phyloP scores from a whole-genome alignment of 2,329 filamentous ascomycete genomes.

The Diplodia mutila region DNA sequence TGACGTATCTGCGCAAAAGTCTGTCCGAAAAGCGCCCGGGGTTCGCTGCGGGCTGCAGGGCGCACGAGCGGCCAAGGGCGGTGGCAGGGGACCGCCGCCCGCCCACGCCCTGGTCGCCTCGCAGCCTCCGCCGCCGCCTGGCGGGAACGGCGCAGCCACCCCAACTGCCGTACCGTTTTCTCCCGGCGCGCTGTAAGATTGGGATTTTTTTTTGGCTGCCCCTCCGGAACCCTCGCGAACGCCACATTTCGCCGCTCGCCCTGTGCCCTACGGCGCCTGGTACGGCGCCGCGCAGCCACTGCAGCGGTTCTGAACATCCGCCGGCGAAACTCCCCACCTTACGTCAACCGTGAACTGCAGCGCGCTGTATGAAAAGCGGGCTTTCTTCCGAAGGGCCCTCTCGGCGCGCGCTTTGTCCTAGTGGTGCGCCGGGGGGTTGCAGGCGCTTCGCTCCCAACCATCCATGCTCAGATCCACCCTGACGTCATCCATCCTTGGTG shows the following conservation, averaged over 20 bases:
- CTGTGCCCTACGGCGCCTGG: no score
- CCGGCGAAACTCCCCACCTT: slow-evolving; percentile 18
- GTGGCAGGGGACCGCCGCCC: slow-evolving; percentile 11
- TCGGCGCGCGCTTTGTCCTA: slow-evolving; percentile 18
- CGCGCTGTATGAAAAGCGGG: slow-evolving; percentile 22
- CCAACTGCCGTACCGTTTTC: slow-evolving; percentile 18
- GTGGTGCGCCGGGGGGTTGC: slow-evolving; percentile 12
- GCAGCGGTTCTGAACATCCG: not conserved
- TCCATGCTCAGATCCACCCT: slow-evolving; percentile 24
- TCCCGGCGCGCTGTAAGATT: not conserved
- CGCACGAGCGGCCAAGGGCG: slow-evolving; percentile 20
- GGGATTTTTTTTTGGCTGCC: not conserved
- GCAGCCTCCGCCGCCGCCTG: slow-evolving; percentile 15
- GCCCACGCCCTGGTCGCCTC: not conserved
- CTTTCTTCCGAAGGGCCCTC: slow-evolving; percentile 10
- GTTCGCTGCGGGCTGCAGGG: not conserved
- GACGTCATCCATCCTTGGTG: slow-evolving; percentile 24
- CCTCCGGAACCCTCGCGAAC: not conserved
- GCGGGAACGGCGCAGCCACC: slow-evolving; percentile 1
- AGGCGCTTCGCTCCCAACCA: slow-evolving; percentile 9
- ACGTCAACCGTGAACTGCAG: slow-evolving; percentile 17
- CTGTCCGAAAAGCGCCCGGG: slow-evolving; percentile 19
- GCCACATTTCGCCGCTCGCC: not conserved
- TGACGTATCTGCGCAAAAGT: slow-evolving; percentile 22
- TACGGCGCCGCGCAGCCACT: not conserved